These are phyloP conservation scores for Septoria linicola DNA, from an alignment of 2,329 filamentous ascomycete species.

Conservation along the genomic window DNA sequence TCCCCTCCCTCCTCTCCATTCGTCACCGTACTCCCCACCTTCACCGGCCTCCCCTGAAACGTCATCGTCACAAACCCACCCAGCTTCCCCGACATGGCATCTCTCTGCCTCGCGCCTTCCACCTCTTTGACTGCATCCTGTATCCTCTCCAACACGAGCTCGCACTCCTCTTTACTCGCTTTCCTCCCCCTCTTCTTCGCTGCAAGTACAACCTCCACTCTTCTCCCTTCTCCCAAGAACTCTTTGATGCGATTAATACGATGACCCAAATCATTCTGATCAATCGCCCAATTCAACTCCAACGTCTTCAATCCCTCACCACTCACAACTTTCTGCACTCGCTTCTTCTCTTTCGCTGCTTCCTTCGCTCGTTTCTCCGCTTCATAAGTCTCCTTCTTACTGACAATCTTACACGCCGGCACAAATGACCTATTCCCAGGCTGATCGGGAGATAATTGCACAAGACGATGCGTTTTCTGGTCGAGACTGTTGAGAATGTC, in stretches of 20 bases:
- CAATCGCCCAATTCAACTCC: slow-evolving; percentile 90
- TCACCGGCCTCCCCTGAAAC: slow-evolving; percentile 42
- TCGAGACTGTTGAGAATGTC: slow-evolving; percentile 50
- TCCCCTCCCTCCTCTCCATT: background rate
- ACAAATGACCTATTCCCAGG: slow-evolving; percentile 42
- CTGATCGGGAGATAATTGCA: slow-evolving; percentile 46
- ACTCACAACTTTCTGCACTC: slow-evolving; percentile 42
- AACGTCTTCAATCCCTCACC: slow-evolving; percentile 64
- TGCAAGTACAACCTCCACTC: slow-evolving; percentile 71
- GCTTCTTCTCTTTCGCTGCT: slow-evolving; percentile 47
- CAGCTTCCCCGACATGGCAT: slow-evolving; percentile 48
- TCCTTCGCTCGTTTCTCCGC: slow-evolving; percentile 45
- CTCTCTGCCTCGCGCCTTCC: slow-evolving; percentile 48
- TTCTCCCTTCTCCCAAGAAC: slow-evolving; percentile 72
- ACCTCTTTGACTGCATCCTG: slow-evolving; percentile 46
- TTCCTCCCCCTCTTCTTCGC: slow-evolving; percentile 63
- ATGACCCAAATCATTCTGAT: slow-evolving; percentile 69
- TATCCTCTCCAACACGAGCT: slow-evolving; percentile 56
- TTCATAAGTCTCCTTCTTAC: slow-evolving; percentile 54
- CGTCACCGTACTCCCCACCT: background rate
- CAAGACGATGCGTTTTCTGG: slow-evolving; percentile 50
- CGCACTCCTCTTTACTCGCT: slow-evolving; percentile 61
- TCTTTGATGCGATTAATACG: slow-evolving; percentile 64
- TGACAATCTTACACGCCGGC: slow-evolving; percentile 70
- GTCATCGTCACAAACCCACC: slow-evolving; percentile 48